phyloP scores from a whole-genome alignment of 768 basidiomycete species.

The Cystofilobasidium capitatum region DNA sequence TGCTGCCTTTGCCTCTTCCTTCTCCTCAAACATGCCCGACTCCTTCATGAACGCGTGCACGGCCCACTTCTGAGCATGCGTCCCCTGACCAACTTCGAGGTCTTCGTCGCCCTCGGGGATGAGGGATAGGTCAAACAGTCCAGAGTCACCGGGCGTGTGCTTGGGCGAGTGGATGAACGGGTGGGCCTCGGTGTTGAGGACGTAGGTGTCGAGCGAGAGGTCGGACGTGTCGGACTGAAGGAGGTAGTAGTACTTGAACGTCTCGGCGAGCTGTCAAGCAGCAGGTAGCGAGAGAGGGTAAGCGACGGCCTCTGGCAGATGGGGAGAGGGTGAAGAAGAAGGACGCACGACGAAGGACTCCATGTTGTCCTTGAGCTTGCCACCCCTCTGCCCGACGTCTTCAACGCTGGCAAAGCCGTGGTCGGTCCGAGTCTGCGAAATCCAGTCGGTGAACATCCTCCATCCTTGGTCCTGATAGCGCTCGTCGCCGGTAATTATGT shows the following conservation, averaged over 20 bases:
- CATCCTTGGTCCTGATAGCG: constrained; percentile 27
- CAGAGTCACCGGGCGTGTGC: constrained; percentile 7
- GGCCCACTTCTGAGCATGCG: constrained; percentile 13
- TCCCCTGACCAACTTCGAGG: constrained; percentile 8
- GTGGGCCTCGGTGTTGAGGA: constrained; percentile 31
- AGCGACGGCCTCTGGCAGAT: background rate
- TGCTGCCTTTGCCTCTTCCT: background rate
- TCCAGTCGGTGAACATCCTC: constrained; percentile 24
- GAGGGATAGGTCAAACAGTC: constrained; percentile 1
- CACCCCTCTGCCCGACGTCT: background rate
- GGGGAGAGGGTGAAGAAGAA: background rate
- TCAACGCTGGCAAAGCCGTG: constrained; percentile 14
- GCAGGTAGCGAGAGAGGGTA: background rate
- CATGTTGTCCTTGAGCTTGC: constrained; percentile 16
- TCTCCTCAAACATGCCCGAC: background rate
- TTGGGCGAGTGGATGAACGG: constrained; percentile 5
- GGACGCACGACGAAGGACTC: constrained; percentile 17
- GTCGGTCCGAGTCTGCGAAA: background rate
- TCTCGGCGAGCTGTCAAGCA: constrained; percentile 16
- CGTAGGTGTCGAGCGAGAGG: constrained; percentile 40
- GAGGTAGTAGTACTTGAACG: constrained; percentile 32
- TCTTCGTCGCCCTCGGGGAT: background rate
- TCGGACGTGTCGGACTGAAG: constrained; percentile 38
- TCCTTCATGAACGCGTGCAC: background rate
- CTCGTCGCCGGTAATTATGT: constrained; percentile 22